phyloP scores from a whole-genome alignment of 2,329 filamentous ascomycete genomes.

The Zalaria obscura region DNA sequence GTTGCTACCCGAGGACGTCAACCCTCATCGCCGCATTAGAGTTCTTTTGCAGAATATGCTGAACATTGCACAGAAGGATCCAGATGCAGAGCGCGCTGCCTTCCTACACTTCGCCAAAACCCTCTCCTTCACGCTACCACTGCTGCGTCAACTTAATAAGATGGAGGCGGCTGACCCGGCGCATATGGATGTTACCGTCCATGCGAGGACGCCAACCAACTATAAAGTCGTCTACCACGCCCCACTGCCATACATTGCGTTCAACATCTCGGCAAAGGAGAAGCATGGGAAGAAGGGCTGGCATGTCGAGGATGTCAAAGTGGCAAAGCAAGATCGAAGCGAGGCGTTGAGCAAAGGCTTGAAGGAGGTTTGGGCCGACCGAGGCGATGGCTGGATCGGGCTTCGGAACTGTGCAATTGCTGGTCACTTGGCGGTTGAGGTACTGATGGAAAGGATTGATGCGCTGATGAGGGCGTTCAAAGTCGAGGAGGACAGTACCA shows the following conservation, averaged over 20 bases:
- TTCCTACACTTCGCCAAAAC: constrained; percentile 44
- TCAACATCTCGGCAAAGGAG: constrained; percentile 20
- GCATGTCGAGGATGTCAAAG: constrained; percentile 19
- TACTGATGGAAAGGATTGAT: constrained; percentile 23
- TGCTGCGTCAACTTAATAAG: constrained; percentile 46
- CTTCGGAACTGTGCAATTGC: constrained; percentile 23
- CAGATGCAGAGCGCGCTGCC: constrained; percentile 30
- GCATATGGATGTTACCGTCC: constrained; percentile 10
- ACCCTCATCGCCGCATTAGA: constrained; percentile 15
- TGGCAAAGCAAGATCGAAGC: background rate
- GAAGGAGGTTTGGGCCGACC: constrained; percentile 17
- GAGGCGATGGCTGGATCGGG: constrained; percentile 22
- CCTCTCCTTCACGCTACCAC: constrained; percentile 45
- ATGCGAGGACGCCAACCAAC: constrained; percentile 18
- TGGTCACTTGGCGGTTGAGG: constrained; percentile 18
- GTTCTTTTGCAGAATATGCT: constrained; percentile 2
- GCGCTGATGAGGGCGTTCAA: constrained; percentile 19
- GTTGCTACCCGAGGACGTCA: constrained; percentile 33
- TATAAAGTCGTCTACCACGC: constrained; percentile 26
- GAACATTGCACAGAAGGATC: constrained; percentile 4
- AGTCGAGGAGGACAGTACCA: background rate
- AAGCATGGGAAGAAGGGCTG: constrained; percentile 21
- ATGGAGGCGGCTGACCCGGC: constrained; percentile 33
- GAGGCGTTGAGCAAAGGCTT: constrained; percentile 19
- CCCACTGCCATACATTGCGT: constrained; percentile 19